Base-by-base conservation (phyloP, 768 basidiomycete species). In the Russula foetens region DNA sequence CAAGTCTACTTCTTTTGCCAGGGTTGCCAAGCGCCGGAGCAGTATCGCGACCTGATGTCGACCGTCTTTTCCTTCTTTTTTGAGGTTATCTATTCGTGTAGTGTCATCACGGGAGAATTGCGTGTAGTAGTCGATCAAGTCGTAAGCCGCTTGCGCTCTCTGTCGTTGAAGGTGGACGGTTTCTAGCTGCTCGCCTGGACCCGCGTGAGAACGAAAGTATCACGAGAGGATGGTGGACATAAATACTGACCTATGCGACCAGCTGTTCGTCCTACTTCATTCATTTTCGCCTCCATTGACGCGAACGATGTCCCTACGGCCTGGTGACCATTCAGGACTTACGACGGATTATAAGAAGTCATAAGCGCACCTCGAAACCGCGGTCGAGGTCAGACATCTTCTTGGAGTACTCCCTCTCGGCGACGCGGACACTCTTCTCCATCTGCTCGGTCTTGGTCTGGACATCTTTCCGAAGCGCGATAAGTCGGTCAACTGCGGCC, bases 381-480 rank as follows among this genome's bases (percentile, higher is more conserved):
- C 84, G 84, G 70, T 93, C 93, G 24, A 98, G 78, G 57, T 98
- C 95, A n/a, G 80, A 77, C 82, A 98, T 90, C 72, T 91, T 90
- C 76, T 88, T 91, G 2, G 92, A 90, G 73, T 98, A 99, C 67
- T 97, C 94, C 63, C 93, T 75, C 73, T 98, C 96, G 2, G 93
- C 85, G 0, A 87, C 80, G 48, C 87, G 78, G 15, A 98, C 95
- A 66, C 84, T 86, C 75, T 90, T 90, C 76, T 98, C 96, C 78
- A 96, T 86, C 69, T 89, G 86, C 71, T 93, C 89, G 0, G 92
- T 95, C 73, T 88, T 88, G 24, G 84, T 76, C 63, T 98, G 93
- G 7, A 98, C 91, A 73, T 97, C 89, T 68, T 88, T 90, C 46
- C 96, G 82, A 17, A 97, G 80, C 1, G 84, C 79, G 62, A 99